A percentile compares a stretch with the other conserved stretches of the same genome.
Evolutionary conservation across 2,329 filamentous ascomycete species (phyloP).

Genomic region (Mollisiaceae sp.): DNA sequence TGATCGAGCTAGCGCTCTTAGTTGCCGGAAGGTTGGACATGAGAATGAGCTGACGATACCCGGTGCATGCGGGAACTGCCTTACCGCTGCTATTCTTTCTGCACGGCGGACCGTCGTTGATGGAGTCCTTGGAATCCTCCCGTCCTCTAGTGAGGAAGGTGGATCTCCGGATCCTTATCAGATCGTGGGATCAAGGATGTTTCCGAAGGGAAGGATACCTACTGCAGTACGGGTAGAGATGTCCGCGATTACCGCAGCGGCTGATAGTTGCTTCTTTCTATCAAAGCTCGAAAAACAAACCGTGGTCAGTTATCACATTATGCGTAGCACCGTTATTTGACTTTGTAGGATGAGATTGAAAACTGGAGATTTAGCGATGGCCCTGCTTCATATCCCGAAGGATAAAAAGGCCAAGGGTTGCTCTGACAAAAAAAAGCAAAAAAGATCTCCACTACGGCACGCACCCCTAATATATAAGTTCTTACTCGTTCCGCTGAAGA

Average conservation of each 20-base stretch:
- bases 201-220: conserved; percentile 11
- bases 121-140: not conserved
- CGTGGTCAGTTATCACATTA: conserved; percentile 24
- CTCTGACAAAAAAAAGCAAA: conserved; percentile 34
- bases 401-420: conserved; percentile 15
- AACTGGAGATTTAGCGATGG: conserved; percentile 4
- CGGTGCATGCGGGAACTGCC: not conserved
- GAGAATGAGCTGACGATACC: not conserved
- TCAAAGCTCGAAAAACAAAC: conserved; percentile 12
- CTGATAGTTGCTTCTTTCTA: conserved; percentile 21
- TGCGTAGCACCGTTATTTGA: conserved; percentile 24
- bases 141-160: conserved; percentile 3
- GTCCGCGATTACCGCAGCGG: conserved; percentile 21
- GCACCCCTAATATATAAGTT: conserved; percentile 27
- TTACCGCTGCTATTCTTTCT: not conserved
- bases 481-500: conserved; percentile 7
- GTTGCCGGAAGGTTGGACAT: not conserved
- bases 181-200: not conserved
- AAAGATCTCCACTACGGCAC: conserved; percentile 25
- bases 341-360: conserved; percentile 9
- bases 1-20: conserved; percentile 2
- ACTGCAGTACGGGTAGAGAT: not conserved
- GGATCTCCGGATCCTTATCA: conserved; percentile 7
- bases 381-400: conserved; percentile 2
- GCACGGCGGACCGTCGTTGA: not conserved